Evolutionary conservation across 257 asterid species (phyloP).

Genomic region (Cinchona pubescens): DNA sequence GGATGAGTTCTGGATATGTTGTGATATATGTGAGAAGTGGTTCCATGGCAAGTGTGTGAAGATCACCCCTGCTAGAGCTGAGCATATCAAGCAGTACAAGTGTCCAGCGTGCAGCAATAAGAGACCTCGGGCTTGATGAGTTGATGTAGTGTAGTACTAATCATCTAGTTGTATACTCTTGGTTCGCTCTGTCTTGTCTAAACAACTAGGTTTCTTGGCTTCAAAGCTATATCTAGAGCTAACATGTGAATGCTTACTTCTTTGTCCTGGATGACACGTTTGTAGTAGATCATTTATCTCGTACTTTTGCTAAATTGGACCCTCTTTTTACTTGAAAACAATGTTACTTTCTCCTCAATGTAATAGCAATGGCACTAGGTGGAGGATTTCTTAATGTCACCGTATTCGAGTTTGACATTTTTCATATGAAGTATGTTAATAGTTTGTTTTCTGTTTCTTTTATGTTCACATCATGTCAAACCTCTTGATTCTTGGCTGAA

Average conservation of each 20-base stretch:
- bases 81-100: constrained; percentile 74
- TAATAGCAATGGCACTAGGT: background rate
- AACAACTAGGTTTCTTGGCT: background rate
- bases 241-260: constrained; percentile 33
- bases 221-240: constrained; percentile 12
- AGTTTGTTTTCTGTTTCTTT: too few relatives aligned
- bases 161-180: background rate
- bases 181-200: background rate
- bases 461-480: too few relatives aligned
- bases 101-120: constrained; percentile 83
- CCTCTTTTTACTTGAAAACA: background rate
- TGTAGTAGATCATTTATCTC: background rate
- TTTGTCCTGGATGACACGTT: background rate
- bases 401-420: background rate
- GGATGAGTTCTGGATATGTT: constrained; percentile 80
- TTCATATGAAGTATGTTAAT: too few relatives aligned
- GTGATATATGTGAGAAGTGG: constrained; percentile 83
- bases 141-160: background rate
- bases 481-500: constrained; percentile 59
- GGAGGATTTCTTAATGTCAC: background rate
- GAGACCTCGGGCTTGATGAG: constrained; percentile 43
- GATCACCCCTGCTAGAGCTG: constrained; percentile 74
- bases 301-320: background rate
- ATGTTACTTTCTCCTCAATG: background rate
- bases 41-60: constrained; percentile 90